Evolutionary conservation across 2,329 filamentous ascomycete genomes (phyloP), one percentile per base, ranked within the genome.

Genomic region (Bretziella fagacearum): DNA sequence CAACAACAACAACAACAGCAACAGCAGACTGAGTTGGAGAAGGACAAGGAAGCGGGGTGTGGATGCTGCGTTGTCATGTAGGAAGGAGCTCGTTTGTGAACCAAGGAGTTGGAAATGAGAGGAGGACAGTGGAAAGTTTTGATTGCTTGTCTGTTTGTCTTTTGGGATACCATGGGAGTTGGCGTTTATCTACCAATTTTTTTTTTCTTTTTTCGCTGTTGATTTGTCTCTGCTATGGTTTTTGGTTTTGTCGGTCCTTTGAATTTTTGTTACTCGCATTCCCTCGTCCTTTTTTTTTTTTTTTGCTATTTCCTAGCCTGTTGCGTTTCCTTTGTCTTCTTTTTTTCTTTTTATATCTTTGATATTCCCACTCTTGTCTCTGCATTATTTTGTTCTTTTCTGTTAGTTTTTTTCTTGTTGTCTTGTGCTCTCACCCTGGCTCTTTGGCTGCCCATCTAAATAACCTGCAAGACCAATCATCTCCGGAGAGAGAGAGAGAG

Each of bases 61-160:
- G 67, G 65, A 40, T 71, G 69, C 59, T 71, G 69, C 53, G 58
- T 68, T 43, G 60, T 71, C 52, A 71, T 71, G 69, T 71, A 58
- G 41, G 18, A 27, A 18, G 26, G 13, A 2, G n/a, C n/a, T n/a
- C n/a, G n/a, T n/a, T n/a, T n/a, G n/a, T n/a, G n/a, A n/a, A n/a
- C n/a, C 3, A 22, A 13, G 13, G 26, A 32, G 15, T 8, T 20
- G n/a, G 6, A 11, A 29, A 15, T 17, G 15, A n/a, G 17, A 44
- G 13, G 8, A 10, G 17, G n/a, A 17, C 39, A 17, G 26, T 17
- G 23, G 36, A 30, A 30, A 30, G 20, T 29, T 29, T 17, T 39
- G 33, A 35, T 47, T 47, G 17, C 3, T 17, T 49, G 23, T 40
- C 25, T 50, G 18, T 48, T 44, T 47, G 33, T 20, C 29, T 35